Conservation (phyloP, 768 basidiomycete genomes). For the Lentinula edodes region DNA sequence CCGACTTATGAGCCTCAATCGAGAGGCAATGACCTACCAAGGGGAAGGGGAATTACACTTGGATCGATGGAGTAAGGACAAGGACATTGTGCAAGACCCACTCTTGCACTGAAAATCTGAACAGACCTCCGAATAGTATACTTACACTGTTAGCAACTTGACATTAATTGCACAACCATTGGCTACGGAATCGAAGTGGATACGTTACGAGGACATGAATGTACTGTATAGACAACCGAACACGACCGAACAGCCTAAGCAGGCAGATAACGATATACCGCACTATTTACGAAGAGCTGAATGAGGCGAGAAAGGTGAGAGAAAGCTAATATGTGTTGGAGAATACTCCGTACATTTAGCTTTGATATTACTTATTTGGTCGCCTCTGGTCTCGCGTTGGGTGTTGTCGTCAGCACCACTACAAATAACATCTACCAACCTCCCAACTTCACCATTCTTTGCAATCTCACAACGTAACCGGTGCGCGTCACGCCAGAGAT, state of each 20-base stretch:
- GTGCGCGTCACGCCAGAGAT: slow-evolving; percentile 33
- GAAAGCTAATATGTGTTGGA: too few relatives aligned
- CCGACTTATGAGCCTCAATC: slow-evolving; percentile 41
- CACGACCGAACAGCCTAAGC: too few relatives aligned
- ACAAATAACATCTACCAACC: slow-evolving; percentile 29
- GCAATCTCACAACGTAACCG: slow-evolving; percentile 39
- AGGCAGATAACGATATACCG: too few relatives aligned
- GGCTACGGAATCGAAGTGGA: too few relatives aligned
- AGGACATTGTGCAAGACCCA: neutral
- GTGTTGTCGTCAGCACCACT: neutral
- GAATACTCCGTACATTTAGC: too few relatives aligned
- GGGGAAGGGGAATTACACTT: neutral
- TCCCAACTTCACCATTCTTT: slow-evolving; percentile 31
- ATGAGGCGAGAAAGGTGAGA: too few relatives aligned
- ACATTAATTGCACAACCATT: too few relatives aligned
- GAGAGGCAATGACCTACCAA: slow-evolving; percentile 18
- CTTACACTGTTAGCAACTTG: too few relatives aligned
- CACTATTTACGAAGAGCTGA: too few relatives aligned
- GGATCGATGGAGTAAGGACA: neutral
- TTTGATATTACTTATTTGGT: too few relatives aligned
- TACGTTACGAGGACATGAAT: too few relatives aligned
- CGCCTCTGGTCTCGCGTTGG: neutral
- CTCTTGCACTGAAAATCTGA: neutral
- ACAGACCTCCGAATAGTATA: neutral
- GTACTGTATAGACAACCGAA: too few relatives aligned